These are phyloP conservation scores for Tetradesmus lagerheimii DNA, from an alignment of 139 green algal species.

Conservation along the genomic window DNA sequence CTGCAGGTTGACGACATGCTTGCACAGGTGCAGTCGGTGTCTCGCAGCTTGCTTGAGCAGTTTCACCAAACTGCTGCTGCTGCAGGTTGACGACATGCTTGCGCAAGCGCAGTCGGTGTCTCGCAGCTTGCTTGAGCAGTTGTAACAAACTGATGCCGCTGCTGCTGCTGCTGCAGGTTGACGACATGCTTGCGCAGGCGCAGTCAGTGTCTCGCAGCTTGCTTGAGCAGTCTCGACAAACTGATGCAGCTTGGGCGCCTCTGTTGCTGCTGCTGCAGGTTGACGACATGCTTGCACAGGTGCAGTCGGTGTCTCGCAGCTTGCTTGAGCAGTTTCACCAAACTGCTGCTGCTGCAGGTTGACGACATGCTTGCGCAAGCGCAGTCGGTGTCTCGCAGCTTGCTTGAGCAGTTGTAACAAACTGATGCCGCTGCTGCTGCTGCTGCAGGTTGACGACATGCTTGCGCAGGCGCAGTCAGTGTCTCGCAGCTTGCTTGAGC, in stretches of 20 bases:
- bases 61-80: neutral
- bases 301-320: constrained; percentile 68
- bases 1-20: constrained; percentile 89
- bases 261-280: constrained; percentile 59
- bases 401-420: constrained; percentile 71
- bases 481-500: constrained; percentile 67
- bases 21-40: constrained; percentile 75
- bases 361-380: constrained; percentile 91
- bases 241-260: neutral
- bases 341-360: constrained; percentile 58
- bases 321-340: constrained; percentile 73
- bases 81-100: constrained; percentile 90
- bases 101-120: constrained; percentile 76
- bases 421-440: neutral
- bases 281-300: constrained; percentile 89
- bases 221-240: constrained; percentile 54
- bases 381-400: constrained; percentile 64
- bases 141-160: no score
- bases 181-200: constrained; percentile 89
- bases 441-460: constrained; percentile 85
- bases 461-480: constrained; percentile 81
- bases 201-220: constrained; percentile 72
- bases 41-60: constrained; percentile 71
- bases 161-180: constrained; percentile 64
- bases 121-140: constrained; percentile 69